Evolutionary conservation across 371 early-diverging fungal genomes (phyloP).

Genomic region (Apophysomyces elegans): DNA sequence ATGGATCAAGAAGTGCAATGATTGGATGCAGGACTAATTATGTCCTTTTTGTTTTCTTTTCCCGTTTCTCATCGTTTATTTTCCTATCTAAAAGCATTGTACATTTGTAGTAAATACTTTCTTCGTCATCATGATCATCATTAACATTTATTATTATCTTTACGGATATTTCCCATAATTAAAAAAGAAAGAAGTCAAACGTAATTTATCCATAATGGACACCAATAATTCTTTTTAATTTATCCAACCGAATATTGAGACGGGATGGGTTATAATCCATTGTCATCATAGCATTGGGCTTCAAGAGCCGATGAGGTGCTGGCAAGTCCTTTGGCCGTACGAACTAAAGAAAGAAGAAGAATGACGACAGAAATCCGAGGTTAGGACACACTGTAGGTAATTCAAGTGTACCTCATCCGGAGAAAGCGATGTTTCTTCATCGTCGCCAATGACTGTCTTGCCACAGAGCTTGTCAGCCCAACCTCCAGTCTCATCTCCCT

Average conservation of each 20-base stretch:
- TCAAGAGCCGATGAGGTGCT: slow-evolving; percentile 27
- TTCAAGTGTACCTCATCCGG: slow-evolving; percentile 32
- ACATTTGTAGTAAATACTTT: slow-evolving; percentile 7
- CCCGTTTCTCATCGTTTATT: background rate
- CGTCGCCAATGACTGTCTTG: slow-evolving; percentile 33
- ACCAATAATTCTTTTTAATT: slow-evolving; percentile 25
- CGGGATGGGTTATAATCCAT: slow-evolving; percentile 47
- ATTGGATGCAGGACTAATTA: slow-evolving; percentile 33
- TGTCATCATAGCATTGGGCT: slow-evolving; percentile 32
- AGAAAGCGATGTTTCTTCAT: slow-evolving; percentile 30
- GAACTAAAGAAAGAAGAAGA: slow-evolving; percentile 19
- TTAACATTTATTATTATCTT: background rate
- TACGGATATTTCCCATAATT: background rate
- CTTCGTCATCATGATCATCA: slow-evolving; percentile 1
- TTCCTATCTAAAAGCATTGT: background rate
- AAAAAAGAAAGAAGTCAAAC: too few species aligned
- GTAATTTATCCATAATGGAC: slow-evolving; percentile 39
- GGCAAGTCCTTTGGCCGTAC: slow-evolving; percentile 43
- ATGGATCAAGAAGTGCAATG: slow-evolving; percentile 42
- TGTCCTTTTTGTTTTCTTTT: background rate
- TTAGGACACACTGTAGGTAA: too few species aligned
- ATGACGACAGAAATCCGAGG: background rate
- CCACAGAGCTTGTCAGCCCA: slow-evolving; percentile 47
- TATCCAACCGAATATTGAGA: slow-evolving; percentile 41
- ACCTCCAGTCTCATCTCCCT: slow-evolving; percentile 18